Base-by-base conservation (phyloP, 106 monocot species). In the Apostasia ramifera region DNA sequence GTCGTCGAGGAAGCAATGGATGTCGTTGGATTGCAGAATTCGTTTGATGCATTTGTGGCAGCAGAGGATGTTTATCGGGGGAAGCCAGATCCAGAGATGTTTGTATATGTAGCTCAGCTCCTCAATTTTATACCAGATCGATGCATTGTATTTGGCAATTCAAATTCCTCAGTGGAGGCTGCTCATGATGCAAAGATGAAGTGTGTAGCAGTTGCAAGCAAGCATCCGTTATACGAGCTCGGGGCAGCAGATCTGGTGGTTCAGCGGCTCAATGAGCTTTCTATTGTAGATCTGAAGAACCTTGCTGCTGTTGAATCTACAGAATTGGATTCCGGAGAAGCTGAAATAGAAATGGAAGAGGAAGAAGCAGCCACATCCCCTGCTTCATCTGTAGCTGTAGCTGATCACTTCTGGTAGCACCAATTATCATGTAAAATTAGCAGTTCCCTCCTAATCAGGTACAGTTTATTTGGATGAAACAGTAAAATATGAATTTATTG, bases 1-100 rank as follows among this genome's bases (percentile, higher is more conserved):
- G 58, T 54, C 50, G 74, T 97, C 26, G 64, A 89, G 66, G 82
- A 85, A 65, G 89, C 84, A 6, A 83, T 97, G 10, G 73, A 85
- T 46, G 79, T 84, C n/a, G 77, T 82, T 3, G 95, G 89, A 0
- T 67, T 91, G 41, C 60, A 70, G 47, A 73, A 75, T 11, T 84
- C 77, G 6, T 82, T 97, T 7, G 67, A 77, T 52, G 84, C 64
- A 0, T 52, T 87, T 10, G 86, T 97, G 42, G 80, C 86, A 0
- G 86, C 95, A 0, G 95, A 97, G 56, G 95, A 97, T 71, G 95
- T 89, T 45, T 55, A 92, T 45, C 64, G 95, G 11, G 95, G 92
- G 51, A 97, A 97, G 65, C 95, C 92, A 1, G 95, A 97, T 61
- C 95, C 95, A 0, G 95, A 97, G 84, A 97, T 97, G 95, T 92